Evolutionary conservation across 2,329 filamentous ascomycete species (phyloP).

Genomic region (Chaetomiaceae sp.): DNA sequence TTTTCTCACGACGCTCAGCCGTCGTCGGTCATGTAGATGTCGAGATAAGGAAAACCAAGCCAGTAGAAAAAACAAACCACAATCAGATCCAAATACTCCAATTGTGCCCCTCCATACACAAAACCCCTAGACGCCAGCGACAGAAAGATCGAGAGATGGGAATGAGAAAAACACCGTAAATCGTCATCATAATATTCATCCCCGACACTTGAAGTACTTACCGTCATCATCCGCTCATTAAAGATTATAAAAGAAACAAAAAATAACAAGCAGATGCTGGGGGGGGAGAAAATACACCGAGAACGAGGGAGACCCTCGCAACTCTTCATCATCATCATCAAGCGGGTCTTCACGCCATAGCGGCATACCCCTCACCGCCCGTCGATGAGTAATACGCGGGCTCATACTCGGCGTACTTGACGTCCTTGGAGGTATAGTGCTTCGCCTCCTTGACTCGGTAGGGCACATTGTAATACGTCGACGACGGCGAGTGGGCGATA

Average conservation of each 20-base stretch:
- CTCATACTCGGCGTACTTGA: conserved; percentile 16
- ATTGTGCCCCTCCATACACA: neutral
- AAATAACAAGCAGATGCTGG: conserved; percentile 2
- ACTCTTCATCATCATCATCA: neutral
- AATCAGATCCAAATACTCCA: neutral
- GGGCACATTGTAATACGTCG: conserved; percentile 10
- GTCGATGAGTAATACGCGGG: conserved; percentile 1
- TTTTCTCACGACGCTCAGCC: conserved; percentile 16
- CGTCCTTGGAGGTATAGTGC: conserved; percentile 12
- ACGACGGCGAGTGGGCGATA: conserved; percentile 11
- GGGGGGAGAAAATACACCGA: conserved; percentile 14
- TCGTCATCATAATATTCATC: conserved; percentile 10
- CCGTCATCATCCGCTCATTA: conserved; percentile 16
- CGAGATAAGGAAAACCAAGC: conserved; percentile 15
- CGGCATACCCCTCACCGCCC: conserved; percentile 2
- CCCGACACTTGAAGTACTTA: neutral
- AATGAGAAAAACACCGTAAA: neutral
- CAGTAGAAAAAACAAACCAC: conserved; percentile 9
- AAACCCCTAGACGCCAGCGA: conserved; percentile 5
- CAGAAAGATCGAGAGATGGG: neutral
- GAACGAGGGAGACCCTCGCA: neutral
- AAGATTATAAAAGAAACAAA: conserved; percentile 15
- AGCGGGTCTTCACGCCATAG: conserved; percentile 1
- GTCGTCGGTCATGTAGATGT: conserved; percentile 21
- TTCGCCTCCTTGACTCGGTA: conserved; percentile 22